Base-by-base conservation (phyloP, 1,139 yeast species). In the Yamadazyma buinensis region DNA sequence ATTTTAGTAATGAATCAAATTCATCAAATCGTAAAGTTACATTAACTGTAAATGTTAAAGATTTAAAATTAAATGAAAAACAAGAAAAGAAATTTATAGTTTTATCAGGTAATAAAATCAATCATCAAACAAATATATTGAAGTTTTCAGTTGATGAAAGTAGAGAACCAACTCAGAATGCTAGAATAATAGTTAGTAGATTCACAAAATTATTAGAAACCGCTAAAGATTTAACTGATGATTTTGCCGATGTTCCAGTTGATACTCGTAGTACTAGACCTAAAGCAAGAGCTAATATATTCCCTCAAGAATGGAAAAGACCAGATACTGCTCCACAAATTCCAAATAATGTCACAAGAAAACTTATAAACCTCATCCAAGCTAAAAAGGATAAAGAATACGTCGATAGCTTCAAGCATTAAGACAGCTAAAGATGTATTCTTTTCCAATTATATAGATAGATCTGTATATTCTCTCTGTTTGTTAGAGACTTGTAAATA, bases 231-330 rank as follows among this genome's bases (percentile, higher is more conserved):
- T 53, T 70, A 34, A 57, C 71, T 5, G 68, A 72, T 30, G 92
- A 84, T 43, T 84, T 86, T 48, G 67, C 72, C 29, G 95, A 86
- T 51, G 66, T 92, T 27, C 97, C 97, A 22, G 59, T 92, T 32
- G 95, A 88, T 55, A 77, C 72, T 20, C 79, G 95, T 56, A 92
- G 84, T 55, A 72, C 67, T 56, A 64, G 69, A 42, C 53, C 62
- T 25, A 71, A 69, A 44, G 71, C 69, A 54, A 55, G 62, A 38
- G 57, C 61, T 38, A 57, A 74, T 28, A 38, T 39, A 29, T 90
- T 86, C 67, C 97, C 97, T 8, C 78, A 79, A 42, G 77, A 71
- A 33, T 92, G 98, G 98, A 79, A 77, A 52, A 77, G 87, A 49
- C 95, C 95, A 23, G 64, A 80, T 45, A 78, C 78, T 49, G 80